Evolutionary conservation across 2,329 filamentous ascomycete genomes (phyloP), one percentile per base, ranked within the genome.

Genomic region (Atkinsonella hypoxylon): DNA sequence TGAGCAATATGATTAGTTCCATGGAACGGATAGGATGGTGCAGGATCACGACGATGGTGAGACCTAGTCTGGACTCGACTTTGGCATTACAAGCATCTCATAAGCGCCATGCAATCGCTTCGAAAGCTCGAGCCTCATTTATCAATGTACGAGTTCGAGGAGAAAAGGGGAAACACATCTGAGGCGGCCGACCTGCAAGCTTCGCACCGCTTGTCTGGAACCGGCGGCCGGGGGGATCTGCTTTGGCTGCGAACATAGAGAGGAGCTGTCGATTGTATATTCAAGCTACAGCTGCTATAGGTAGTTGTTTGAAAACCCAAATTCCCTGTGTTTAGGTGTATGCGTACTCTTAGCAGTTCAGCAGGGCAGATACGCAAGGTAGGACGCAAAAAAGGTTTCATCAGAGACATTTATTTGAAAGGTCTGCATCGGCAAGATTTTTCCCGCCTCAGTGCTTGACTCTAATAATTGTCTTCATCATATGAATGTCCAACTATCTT

Each of bases 391-490:
- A 31, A 15, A 44, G 22, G 22, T 17, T 43, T 49, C 50, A 46
- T 64, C 62, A 64, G 62, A 61, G 58, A 60, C 62, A 57, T 61
- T 59, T 57, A 45, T 61, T 53, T 61, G 39, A 36, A 47, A 41
- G 34, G 52, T 67, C 64, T 57, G 57, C 64, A 67, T 57, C 53
- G 64, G 54, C 62, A 59, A 56, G 56, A 54, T 45, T 51, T 53
- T 55, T 57, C 59, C 52, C 45, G 59, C 79, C 81, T 95, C 87
- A 87, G 90, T 88, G 89, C 89, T 96, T 96, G 89, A 96, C 89
- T 96, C 90, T 67, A 62, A 63, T 95, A 90, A 44, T 90, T 85
- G 75, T 83, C 81, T 81, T 95, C 89, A 95, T 96, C 90, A 95
- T 78, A 61, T 84, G 71, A 78, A 78, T 78, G 85, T 80, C 70